Percentiles rank a stretch among this genome's conserved stretches.
Evolutionary conservation across 495 filamentous ascomycete species (phyloP).

Genomic region (Hypoxylon lenormandii): DNA sequence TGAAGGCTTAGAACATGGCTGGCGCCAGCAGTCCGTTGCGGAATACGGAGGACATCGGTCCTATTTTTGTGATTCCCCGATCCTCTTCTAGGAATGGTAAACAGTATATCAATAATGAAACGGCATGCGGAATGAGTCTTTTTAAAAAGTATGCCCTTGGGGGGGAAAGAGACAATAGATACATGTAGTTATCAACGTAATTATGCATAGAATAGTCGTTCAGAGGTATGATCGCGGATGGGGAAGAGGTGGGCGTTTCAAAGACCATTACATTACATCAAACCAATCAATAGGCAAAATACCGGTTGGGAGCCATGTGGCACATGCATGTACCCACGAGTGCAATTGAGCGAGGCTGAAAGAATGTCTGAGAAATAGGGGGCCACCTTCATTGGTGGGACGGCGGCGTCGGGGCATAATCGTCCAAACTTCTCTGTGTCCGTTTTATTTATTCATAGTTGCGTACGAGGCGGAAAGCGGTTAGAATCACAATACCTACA

Average conservation of each 20-base stretch:
- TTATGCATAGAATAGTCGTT: conserved; percentile 13
- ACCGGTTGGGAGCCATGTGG: conserved; percentile 30
- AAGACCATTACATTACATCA: conserved; percentile 16
- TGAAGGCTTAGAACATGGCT: conserved; percentile 37
- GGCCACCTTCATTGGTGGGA: conserved; percentile 28
- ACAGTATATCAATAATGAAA: not conserved
- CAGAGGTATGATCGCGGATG: not conserved
- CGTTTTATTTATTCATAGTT: not conserved
- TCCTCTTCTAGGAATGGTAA: not conserved
- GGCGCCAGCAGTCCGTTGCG: conserved; percentile 42
- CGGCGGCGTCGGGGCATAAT: conserved; percentile 6
- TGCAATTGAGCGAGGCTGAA: conserved; percentile 31
- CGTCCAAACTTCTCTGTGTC: not conserved
- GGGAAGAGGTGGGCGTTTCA: conserved; percentile 3
- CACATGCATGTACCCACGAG: conserved; percentile 23
- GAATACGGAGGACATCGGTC: conserved; percentile 22
- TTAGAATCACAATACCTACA: not conserved
- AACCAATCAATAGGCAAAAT: not conserved
- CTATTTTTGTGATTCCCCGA: conserved; percentile 17
- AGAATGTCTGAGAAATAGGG: conserved; percentile 8
- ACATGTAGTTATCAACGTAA: conserved; percentile 2
- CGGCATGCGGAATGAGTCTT: not conserved
- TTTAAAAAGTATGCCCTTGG: conserved; percentile 1
- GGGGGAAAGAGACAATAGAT: conserved; percentile 22
- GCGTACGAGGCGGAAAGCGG: not conserved